A percentile compares a stretch with the other conserved stretches of the same genome.
phyloP scores from a whole-genome alignment of 371 early-diverging fungal genomes.

The Apophysomyces ossiformis region DNA sequence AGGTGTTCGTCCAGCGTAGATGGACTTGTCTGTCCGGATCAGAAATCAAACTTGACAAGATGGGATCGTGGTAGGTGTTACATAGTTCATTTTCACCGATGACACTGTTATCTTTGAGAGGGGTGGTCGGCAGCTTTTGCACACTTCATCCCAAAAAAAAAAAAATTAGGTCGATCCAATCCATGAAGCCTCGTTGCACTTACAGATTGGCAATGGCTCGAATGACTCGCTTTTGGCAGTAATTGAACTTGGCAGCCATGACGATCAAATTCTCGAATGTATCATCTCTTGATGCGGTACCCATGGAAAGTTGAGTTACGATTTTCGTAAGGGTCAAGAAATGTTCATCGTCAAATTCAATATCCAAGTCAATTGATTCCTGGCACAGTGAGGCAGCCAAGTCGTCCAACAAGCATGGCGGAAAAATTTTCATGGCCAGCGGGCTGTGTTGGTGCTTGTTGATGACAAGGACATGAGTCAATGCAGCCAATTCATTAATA shows the following conservation, averaged over 20 bases:
- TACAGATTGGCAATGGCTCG: conserved; percentile 16
- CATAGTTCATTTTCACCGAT: conserved; percentile 39
- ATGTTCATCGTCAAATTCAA: conserved; percentile 15
- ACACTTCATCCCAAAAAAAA: conserved; percentile 9
- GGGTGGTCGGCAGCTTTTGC: conserved; percentile 20
- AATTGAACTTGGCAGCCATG: conserved; percentile 23
- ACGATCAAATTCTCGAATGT: conserved; percentile 19
- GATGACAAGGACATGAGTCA: conserved; percentile 20
- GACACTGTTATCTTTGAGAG: conserved; percentile 18
- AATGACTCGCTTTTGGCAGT: conserved; percentile 19
- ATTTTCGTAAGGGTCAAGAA: conserved; percentile 19
- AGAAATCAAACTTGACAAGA: conserved; percentile 29
- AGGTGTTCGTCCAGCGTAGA: conserved; percentile 33
- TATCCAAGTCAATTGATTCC: conserved; percentile 19
- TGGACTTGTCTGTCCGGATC: conserved; percentile 32
- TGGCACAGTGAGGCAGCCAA: conserved; percentile 19
- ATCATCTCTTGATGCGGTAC: conserved; percentile 18
- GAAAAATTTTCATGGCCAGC: conserved; percentile 26
- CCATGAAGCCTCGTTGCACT: background rate
- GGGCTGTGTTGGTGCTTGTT: conserved; percentile 31
- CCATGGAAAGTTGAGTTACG: conserved; percentile 15
- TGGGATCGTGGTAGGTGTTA: conserved; percentile 40
- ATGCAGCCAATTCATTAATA: conserved; percentile 31
- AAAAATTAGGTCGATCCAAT: background rate
- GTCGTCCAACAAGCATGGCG: background rate